phyloP scores from a whole-genome alignment of 768 basidiomycete species.

The Suillus brevipes region DNA sequence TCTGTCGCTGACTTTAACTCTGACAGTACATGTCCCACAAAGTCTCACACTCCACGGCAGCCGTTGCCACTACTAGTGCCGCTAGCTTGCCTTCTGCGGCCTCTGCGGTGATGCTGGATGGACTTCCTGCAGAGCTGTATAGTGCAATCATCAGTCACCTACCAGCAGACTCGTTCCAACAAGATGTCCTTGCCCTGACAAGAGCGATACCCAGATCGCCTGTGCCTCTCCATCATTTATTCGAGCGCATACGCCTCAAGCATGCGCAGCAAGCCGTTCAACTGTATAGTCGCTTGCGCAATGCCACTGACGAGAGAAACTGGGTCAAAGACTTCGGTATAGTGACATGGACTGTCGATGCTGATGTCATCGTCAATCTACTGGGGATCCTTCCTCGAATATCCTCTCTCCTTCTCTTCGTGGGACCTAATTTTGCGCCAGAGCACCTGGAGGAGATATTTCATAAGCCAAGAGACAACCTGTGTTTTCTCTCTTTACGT shows the following conservation, averaged over 20 bases:
- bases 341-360: slow-evolving; percentile 70
- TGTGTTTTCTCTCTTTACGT: slow-evolving; percentile 61
- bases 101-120: slow-evolving; percentile 17
- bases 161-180: slow-evolving; percentile 45
- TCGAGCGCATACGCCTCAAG: slow-evolving; percentile 53
- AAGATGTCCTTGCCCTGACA: slow-evolving; percentile 56
- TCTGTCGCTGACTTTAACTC: not conserved
- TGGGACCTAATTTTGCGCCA: slow-evolving; percentile 78
- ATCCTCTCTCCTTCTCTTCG: slow-evolving; percentile 53
- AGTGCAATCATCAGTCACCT: slow-evolving; percentile 55
- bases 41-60: not conserved
- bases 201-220: slow-evolving; percentile 62
- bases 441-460: slow-evolving; percentile 79
- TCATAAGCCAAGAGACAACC: slow-evolving; percentile 41
- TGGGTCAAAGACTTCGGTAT: slow-evolving; percentile 54
- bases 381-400: slow-evolving; percentile 56
- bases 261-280: slow-evolving; percentile 52
- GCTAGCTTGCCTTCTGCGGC: not conserved
- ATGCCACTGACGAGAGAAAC: slow-evolving; percentile 28
- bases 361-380: slow-evolving; percentile 73
- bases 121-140: slow-evolving; percentile 69
- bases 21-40: not conserved
- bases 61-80: not conserved
- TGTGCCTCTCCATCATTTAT: slow-evolving; percentile 59
- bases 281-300: slow-evolving; percentile 57